Base-by-base conservation (phyloP, 169 alveolate species). In the Plasmodium knowlesi region DNA sequence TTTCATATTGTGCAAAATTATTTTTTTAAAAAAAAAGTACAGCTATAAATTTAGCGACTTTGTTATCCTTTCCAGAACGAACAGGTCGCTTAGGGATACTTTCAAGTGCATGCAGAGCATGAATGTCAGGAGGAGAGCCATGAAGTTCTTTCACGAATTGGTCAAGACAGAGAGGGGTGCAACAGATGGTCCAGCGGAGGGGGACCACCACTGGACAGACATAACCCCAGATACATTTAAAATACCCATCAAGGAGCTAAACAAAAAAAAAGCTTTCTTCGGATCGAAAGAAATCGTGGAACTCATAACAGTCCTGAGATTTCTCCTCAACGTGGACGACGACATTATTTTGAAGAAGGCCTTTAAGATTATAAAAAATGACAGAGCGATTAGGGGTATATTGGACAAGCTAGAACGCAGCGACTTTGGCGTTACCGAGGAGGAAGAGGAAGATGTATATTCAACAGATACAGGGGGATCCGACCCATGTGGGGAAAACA, bases 11-110 rank as follows among this genome's bases (percentile, higher is more conserved):
- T 34, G 78, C 34, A 92, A 95, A 19, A 93, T 95, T 5, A 73
- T 94, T 71, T 67, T 92, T 41, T 78, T 92, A 73, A 85, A 91
- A 71, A 82, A 74, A n/a, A 91, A 46, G 14, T 83, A 90, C n/a
- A 94, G 85, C 70, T 96, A 95, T 43, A 85, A 95, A 46, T 97
- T 95, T 92, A 93, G 95, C 86, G 97, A 97, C 76, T 94, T 97
- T 78, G 97, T 96, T 3, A 84, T 97, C 37, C 91, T 97, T 71
- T 95, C 95, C 80, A 84, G 98, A 82, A 91, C 96, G 9, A 95
- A 95, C 83, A 83, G 73, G 61, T 95, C 96, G 37, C 72, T 92
- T 28, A 86, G 54, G 39, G 93, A 86, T 28, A 86, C 93, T 1
- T 70, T 86, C 28, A 86, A 30, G 71, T 53, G 32, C 61, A 34